Base-by-base conservation (phyloP, 2,329 filamentous ascomycete genomes). In the Beauveria caledonica region DNA sequence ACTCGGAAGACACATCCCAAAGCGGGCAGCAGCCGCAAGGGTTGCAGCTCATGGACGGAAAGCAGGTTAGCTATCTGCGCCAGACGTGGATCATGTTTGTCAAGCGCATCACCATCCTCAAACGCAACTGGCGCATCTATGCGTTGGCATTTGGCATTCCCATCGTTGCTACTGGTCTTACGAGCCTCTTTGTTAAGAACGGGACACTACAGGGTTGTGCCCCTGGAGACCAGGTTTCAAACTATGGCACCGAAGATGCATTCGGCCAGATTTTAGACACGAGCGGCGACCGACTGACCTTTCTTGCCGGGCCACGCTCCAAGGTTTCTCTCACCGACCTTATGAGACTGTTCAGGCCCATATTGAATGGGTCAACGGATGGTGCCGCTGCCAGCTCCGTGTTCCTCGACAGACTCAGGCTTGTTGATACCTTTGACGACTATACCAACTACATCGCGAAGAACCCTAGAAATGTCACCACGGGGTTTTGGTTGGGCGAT, bases 61-160 rank as follows among this genome's bases (percentile, higher is more conserved):
- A 79, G 63, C 83, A 80, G 6, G 87, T 93, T 39, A 82, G 86
- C 4, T 88, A 90, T 70, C 72, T 83, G 49, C 80, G 79, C 64
- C 92, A 97, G 75, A 84, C 84, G 0, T 76, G 79, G 68, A 87
- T 95, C 1, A 76, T 97, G 7, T 90, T 95, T 70, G 76, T 79
- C 58, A 97, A 97, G 72, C 83, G 92, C 33, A 76, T 85, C 61
- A 91, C 85, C 0, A 87, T 97, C 40, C 78, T 96, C 56, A 86
- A 87, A 66, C 81, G 87, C 40, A 96, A 93, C 69, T 89, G 86
- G 72, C 78, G 93, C 50, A 88, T 91, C 0, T 92, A 92, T 61
- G 69, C 86, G 8, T 85, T 86, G 2, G 91, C 90, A 1, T 79
- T 96, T 42, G 65, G 91, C 1, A 84, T 96, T 13, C 92, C 92